Evolutionary conservation across 140 eudicot species (phyloP).

Genomic region (Anethum foeniculum): DNA sequence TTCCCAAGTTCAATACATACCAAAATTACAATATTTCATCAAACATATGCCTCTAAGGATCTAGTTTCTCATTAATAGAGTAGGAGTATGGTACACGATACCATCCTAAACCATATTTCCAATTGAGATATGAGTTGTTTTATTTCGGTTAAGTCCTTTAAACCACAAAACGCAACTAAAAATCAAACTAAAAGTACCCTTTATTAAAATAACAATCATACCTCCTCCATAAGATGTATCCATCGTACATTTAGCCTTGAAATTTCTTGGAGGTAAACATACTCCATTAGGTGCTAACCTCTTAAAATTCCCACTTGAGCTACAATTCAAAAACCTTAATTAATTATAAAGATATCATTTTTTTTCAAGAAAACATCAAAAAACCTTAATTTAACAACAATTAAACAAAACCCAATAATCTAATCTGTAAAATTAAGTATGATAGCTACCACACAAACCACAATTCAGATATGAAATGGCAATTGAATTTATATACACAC

Average conservation of each 20-base stretch:
- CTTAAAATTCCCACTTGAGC: constrained; percentile 36
- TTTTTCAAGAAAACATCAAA: not conserved
- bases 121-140: not conserved
- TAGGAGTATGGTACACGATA: not conserved
- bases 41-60: not conserved
- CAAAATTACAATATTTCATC: not conserved
- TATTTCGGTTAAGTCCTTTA: not conserved
- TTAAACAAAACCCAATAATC: not conserved
- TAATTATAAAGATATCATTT: not conserved
- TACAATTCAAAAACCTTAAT: constrained; percentile 9
- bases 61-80: not conserved
- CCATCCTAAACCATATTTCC: not conserved
- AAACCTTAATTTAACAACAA: not conserved
- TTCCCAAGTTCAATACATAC: not conserved
- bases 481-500: not conserved
- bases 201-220: constrained; percentile 2
- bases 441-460: not conserved
- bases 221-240: constrained; percentile 64
- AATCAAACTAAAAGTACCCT: not conserved
- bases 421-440: not conserved
- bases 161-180: not conserved
- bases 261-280: constrained; percentile 17
- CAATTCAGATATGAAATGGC: not conserved
- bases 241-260: constrained; percentile 52
- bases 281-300: constrained; percentile 18